Evolutionary conservation across 2,329 filamentous ascomycete genomes (phyloP), one percentile per base, ranked within the genome.

Genomic region (Colletotrichum sp.): DNA sequence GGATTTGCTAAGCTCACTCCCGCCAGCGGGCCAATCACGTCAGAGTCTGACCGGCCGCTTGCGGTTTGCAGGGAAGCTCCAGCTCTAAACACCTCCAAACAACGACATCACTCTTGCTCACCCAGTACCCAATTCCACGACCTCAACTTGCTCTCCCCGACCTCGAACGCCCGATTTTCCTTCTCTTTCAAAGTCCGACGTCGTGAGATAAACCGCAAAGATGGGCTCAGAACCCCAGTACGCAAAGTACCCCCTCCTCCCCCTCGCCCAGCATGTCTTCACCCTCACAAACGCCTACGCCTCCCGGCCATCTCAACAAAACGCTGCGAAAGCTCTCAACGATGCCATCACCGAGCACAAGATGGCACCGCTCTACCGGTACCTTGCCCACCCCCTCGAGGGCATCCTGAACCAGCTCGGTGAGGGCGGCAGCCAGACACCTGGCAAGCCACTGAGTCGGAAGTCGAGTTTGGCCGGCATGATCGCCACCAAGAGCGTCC

Each of bases 331-430:
- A 86, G 89, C 89, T 77, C 89, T 98, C 75, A 94, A 96, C 89
- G 93, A 96, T 90, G 95, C 94, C 85, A 96, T 98, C 85, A 87
- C 88, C 81, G 92, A 95, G 86, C 90, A 96, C 85, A 95, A 96
- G 88, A 97, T 97, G 94, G 95, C 95, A 21, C 95, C 95, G 32
- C 91, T 98, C 78, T 98, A 97, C 88, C 92, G 93, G 83, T 95
- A 96, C 85, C 91, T 98, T 67, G 94, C 95, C 78, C 95, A 97
- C 82, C 95, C 95, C 8, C 89, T 92, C 77, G 94, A 97, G 77
- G 96, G 96, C 77, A 93, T 97, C 78, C 88, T 98, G 83, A 98
- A 98, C 84, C 88, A 89, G 70, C 87, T 92, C 55, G 95, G 95
- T 78, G 95, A 98, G 83, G 90, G 87, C 79, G 87, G 86, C 76